phyloP scores from a whole-genome alignment of 768 basidiomycete genomes.

The Lentinula sp. region DNA sequence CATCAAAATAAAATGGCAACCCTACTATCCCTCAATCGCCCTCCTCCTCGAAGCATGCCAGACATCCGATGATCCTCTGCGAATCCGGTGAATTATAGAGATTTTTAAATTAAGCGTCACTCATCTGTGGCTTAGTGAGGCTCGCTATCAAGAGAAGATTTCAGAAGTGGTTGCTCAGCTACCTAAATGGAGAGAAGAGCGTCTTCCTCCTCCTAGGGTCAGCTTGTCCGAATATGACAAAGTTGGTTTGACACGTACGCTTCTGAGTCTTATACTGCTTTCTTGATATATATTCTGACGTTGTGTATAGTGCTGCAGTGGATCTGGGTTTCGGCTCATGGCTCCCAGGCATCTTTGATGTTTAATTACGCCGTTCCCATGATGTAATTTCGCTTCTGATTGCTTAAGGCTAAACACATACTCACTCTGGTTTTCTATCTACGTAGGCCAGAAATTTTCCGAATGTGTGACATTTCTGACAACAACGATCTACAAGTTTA shows the following conservation, averaged over 20 bases:
- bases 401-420: background rate
- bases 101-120: background rate
- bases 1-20: constrained; percentile 59
- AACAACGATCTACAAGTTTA: constrained; percentile 76
- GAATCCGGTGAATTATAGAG: constrained; percentile 39
- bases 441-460: constrained; percentile 87
- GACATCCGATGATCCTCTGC: constrained; percentile 49
- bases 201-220: constrained; percentile 81
- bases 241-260: constrained; percentile 76
- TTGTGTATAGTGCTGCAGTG: constrained; percentile 58
- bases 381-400: constrained; percentile 47
- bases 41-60: constrained; percentile 54
- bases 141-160: constrained; percentile 52
- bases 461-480: constrained; percentile 88
- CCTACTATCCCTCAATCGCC: constrained; percentile 50
- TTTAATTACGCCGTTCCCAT: constrained; percentile 75
- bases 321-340: constrained; percentile 75
- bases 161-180: constrained; percentile 52
- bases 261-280: background rate
- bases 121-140: constrained; percentile 30
- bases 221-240: constrained; percentile 89
- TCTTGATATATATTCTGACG: constrained; percentile 10
- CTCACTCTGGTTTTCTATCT: constrained; percentile 2
- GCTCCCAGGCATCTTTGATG: constrained; percentile 65
- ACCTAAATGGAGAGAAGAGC: constrained; percentile 64